These are phyloP conservation scores for Claviceps sp. DNA, from an alignment of 2,329 filamentous ascomycete species.

Conservation along the genomic window DNA sequence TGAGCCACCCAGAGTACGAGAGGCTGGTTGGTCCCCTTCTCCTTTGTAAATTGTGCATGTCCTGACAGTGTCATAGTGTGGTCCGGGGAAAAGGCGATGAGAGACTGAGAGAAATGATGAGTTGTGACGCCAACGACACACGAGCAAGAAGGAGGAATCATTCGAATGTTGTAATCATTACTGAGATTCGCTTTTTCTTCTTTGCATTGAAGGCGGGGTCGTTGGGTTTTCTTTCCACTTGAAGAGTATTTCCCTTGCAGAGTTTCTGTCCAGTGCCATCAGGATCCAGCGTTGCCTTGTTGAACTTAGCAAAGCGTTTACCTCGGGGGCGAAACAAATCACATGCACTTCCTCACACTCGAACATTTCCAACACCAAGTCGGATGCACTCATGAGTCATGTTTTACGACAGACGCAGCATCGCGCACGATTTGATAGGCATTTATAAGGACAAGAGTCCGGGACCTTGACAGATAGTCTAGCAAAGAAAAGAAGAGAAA, in stretches of 20 bases:
- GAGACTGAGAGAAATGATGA: neutral
- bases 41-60: conserved; percentile 35
- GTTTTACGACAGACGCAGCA: too few relatives aligned
- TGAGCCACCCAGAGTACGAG: conserved; percentile 21
- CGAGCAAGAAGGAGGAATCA: neutral
- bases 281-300: neutral
- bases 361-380: too few relatives aligned
- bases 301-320: neutral
- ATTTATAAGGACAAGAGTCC: too few relatives aligned
- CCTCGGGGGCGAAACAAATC: neutral
- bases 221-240: neutral
- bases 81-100: conserved; percentile 16
- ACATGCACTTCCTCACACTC: too few relatives aligned
- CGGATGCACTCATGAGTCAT: too few relatives aligned
- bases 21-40: conserved; percentile 27
- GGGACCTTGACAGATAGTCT: too few relatives aligned
- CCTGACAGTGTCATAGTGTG: conserved; percentile 27
- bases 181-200: neutral
- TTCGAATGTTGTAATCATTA: neutral
- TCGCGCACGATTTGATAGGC: too few relatives aligned
- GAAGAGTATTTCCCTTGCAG: neutral
- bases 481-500: too few relatives aligned
- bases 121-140: too few relatives aligned
- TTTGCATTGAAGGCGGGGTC: neutral
- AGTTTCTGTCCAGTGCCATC: neutral